Base-by-base conservation (phyloP, 345 rosid genomes). In the Angophora floribunda region DNA sequence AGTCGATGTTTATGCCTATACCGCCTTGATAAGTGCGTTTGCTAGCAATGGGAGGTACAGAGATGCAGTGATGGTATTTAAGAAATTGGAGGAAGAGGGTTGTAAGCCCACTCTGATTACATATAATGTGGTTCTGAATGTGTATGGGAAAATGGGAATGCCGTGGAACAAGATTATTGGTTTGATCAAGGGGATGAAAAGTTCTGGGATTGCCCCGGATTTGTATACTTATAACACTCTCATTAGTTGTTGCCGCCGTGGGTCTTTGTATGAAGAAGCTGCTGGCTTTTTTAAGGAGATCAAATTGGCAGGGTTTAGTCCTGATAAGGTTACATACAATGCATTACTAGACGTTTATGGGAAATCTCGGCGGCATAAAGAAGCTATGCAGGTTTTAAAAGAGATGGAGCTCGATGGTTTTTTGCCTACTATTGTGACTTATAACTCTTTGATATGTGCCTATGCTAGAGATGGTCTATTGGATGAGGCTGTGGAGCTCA, bases 131-230 rank as follows among this genome's bases (percentile, higher is more conserved):
- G 89, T 96, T 79, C 88, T 98, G 91, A 94, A 98, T 91, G 96
- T 95, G 88, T 94, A 94, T 90, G 99, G 99, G 63, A 96, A 98
- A 92, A 96, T 98, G 98, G 99, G 98, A 65, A 96, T 95, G 97
- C 95, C 96, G n/a, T 98, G 99, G 99, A 95, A 90, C 90, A 95
- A 94, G 93, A 93, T 95, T 85, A 91, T 67, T 24, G 94, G 91
- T 82, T 93, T 96, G 36, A 92, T 95, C 16, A 92, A 95, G 84
- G 94, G 91, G 79, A 98, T 98, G 96, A 95, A 94, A 93, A 91
- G 85, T 41, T 88, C 92, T 4, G 97, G 96, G 89, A 88, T 95
- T 92, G 78, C 89, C 41, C 97, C 96, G 0, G 99, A 98, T 91
- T 94, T 91, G 1, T 97, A 95, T 88, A 98, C 99, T 19, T 98